Base-by-base conservation (phyloP, 352 stramenopile genomes). In the Phytophthora sojae region DNA sequence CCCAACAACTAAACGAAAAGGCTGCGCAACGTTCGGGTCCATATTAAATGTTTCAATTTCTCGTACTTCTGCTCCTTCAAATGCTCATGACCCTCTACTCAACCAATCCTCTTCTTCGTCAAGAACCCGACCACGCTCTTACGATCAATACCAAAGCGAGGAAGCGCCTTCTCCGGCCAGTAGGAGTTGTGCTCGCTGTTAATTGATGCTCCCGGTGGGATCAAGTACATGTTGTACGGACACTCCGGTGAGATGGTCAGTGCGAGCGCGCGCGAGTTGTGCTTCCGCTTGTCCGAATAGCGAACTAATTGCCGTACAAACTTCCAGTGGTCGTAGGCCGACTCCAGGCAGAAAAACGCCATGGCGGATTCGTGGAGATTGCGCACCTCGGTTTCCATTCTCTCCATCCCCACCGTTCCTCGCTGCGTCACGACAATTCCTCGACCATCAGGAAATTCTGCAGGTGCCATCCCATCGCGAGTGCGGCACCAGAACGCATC, bases 141-240 rank as follows among this genome's bases (percentile, higher is more conserved):
- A 23, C 79, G 73, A 57, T 93, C 69, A 50, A 79, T 69, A 57
- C 61, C 59, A 63, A 82, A 64, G 2, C 73, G 69, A 32, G 83
- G 83, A 15, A 93, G 68, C 30, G 69, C 57, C 8, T 81, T 79
- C 26, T 75, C 65, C 3, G 88, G 83, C 83, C 83, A 92, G 54
- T 95, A 95, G 30, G 88, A 71, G 30, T 93, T 94, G 17, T 85
- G 64, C 3, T 83, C 64, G 50, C 88, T 92, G 68, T 95, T 95
- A 50, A 95, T 88, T 2, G 88, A 93, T 9, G 75, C 82, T 30
- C 85, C 86, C 0, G 88, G 86, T 4, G 88, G 88, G 62, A 95
- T 84, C 9, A 95, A 23, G 51, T 88, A 94, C 64, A 94, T 71
- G 6, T 75, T 64, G 63, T 85, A 89, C 29, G 80, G 71, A 6